phyloP scores from a whole-genome alignment of 345 rosid species.

The Anastatica hierochuntica region DNA sequence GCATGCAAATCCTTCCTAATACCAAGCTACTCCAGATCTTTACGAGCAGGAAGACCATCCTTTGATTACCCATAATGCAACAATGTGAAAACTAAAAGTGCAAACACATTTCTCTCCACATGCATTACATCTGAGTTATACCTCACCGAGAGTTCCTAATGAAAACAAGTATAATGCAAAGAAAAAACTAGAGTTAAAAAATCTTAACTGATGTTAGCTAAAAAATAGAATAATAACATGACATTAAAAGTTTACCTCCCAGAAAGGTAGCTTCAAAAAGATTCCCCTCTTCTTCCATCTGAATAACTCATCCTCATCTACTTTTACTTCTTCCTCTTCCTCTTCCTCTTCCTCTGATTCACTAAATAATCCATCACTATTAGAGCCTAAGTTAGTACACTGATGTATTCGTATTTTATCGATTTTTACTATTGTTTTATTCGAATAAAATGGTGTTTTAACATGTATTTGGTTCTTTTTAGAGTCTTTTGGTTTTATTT shows the following conservation, averaged over 20 bases:
- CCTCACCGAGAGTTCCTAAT: background rate
- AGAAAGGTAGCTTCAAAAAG: background rate
- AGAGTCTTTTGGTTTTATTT: no score
- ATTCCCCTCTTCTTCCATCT: background rate
- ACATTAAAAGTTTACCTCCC: background rate
- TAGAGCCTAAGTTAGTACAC: background rate
- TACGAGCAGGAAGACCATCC: background rate
- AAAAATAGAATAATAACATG: no score
- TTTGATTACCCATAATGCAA: background rate
- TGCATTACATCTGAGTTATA: background rate
- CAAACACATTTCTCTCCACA: background rate
- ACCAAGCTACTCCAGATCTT: background rate
- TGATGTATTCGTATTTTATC: no score
- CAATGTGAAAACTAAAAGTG: no score
- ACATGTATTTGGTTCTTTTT: no score
- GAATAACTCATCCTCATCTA: background rate
- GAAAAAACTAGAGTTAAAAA: no score
- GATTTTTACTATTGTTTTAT: no score
- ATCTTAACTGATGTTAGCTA: no score
- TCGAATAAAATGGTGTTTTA: no score
- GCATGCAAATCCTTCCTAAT: background rate
- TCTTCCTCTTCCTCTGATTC: background rate
- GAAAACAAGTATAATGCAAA: no score
- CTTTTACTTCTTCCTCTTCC: background rate
- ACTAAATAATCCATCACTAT: background rate